Percentiles rank a stretch among this genome's conserved stretches.
Evolutionary conservation across 176 grass and related monocot genomes (phyloP).

Genomic region (Juncus inflexus): DNA sequence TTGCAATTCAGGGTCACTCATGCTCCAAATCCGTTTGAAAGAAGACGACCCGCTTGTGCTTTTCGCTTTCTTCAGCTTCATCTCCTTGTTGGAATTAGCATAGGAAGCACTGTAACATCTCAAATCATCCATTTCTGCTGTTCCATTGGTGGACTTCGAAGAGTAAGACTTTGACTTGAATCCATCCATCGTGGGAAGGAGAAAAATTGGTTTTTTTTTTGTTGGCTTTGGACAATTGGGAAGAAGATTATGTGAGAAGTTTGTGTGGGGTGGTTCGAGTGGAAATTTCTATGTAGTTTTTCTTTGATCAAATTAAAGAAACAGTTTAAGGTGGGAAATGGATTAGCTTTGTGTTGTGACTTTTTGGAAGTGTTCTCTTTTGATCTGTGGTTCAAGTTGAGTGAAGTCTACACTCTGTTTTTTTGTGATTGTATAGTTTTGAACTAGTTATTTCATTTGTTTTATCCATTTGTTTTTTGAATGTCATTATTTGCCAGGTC

Average conservation of each 20-base stretch:
- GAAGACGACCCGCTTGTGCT: conserved; percentile 26
- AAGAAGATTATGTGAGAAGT: neutral
- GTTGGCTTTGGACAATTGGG: neutral
- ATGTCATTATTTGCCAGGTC: no score
- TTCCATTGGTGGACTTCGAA: neutral
- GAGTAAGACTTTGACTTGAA: conserved; percentile 25
- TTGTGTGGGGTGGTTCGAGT: neutral
- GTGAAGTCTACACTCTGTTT: neutral
- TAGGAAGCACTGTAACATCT: conserved; percentile 38
- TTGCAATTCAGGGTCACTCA: conserved; percentile 46
- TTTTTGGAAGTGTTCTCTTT: conserved; percentile 14
- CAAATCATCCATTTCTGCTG: conserved; percentile 15
- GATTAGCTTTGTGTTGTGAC: conserved; percentile 6
- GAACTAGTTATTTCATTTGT: neutral
- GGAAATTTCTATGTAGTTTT: neutral
- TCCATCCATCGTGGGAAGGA: conserved; percentile 17
- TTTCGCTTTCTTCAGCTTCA: conserved; percentile 32
- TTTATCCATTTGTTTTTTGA: no score
- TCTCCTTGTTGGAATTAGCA: conserved; percentile 34
- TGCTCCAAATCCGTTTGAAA: conserved; percentile 32
- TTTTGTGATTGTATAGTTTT: neutral
- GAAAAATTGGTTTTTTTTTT: neutral
- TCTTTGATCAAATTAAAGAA: neutral
- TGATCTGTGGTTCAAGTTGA: conserved; percentile 15
- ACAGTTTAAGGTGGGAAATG: conserved; percentile 6